phyloP scores from a whole-genome alignment of 768 basidiomycete genomes.

The Baorangia bicolor region DNA sequence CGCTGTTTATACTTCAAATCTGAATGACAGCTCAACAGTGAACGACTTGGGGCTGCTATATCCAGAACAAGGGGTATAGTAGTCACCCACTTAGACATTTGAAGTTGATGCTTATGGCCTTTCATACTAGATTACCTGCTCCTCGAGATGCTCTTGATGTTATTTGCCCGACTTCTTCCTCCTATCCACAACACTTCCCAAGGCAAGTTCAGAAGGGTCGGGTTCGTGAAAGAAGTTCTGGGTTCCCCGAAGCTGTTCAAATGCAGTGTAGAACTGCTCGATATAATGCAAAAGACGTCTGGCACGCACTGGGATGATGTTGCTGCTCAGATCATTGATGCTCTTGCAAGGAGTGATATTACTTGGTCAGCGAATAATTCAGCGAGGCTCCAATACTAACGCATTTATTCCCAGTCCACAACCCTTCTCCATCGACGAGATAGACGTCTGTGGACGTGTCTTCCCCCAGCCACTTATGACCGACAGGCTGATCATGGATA shows the following conservation, averaged over 20 bases:
- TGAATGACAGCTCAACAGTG: conserved; percentile 28
- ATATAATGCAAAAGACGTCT: conserved; percentile 42
- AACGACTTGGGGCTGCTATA: conserved; percentile 48
- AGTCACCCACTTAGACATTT: neutral
- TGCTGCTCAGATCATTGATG: conserved; percentile 45
- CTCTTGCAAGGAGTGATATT: conserved; percentile 45
- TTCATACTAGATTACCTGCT: conserved; percentile 49
- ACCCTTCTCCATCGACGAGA: conserved; percentile 46
- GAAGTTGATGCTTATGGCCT: neutral
- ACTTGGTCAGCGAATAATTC: conserved; percentile 43
- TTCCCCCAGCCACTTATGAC: conserved; percentile 38
- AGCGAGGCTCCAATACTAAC: conserved; percentile 1
- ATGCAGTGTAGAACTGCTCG: conserved; percentile 38
- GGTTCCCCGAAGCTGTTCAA: conserved; percentile 37
- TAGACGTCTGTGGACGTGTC: conserved; percentile 36
- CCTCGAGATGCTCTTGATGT: conserved; percentile 53
- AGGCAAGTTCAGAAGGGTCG: conserved; percentile 37
- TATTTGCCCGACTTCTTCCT: conserved; percentile 58
- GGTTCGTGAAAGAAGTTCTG: conserved; percentile 56
- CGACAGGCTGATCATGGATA: conserved; percentile 54
- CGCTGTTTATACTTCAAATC: neutral
- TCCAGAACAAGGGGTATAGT: conserved; percentile 48
- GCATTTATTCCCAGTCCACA: conserved; percentile 48
- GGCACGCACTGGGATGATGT: conserved; percentile 55
- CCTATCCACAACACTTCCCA: conserved; percentile 37